Conservation (phyloP, 2,329 filamentous ascomycete genomes). For the Orbilia oligospora region DNA sequence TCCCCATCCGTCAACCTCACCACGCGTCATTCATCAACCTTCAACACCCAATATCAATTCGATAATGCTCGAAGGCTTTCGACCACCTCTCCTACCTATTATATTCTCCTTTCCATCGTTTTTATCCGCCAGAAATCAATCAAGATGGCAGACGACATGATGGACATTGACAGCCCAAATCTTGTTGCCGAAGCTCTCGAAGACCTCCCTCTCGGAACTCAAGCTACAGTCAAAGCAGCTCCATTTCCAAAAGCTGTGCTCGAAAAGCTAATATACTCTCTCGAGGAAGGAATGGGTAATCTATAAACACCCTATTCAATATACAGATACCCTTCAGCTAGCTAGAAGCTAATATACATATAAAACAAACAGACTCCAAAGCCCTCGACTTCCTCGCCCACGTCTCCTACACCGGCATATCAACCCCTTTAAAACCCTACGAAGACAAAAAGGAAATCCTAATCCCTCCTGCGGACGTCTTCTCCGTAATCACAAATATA, state of each 20-base stretch:
- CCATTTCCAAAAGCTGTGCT: conserved; percentile 30
- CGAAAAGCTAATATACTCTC: conserved; percentile 4
- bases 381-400: conserved; percentile 47
- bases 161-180: conserved; percentile 10
- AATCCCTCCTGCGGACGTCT: conserved; percentile 43
- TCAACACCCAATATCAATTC: not conserved
- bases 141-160: conserved; percentile 14
- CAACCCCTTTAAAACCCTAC: conserved; percentile 24
- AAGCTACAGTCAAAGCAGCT: conserved; percentile 26
- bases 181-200: conserved; percentile 1
- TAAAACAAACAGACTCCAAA: conserved; percentile 36
- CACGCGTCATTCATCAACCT: not conserved
- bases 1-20: not conserved
- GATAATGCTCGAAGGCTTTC: not conserved
- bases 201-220: conserved; percentile 20
- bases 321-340: not conserved
- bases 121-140: not conserved
- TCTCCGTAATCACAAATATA: conserved; percentile 51
- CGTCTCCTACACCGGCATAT: conserved; percentile 45
- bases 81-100: not conserved
- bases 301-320: not conserved
- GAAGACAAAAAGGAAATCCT: conserved; percentile 29
- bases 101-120: not conserved
- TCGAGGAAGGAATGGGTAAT: conserved; percentile 55
- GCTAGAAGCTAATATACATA: conserved; percentile 1